These are phyloP conservation scores for Stereocaulon alpinum DNA, from an alignment of 495 filamentous ascomycete genomes.

Conservation along the genomic window DNA sequence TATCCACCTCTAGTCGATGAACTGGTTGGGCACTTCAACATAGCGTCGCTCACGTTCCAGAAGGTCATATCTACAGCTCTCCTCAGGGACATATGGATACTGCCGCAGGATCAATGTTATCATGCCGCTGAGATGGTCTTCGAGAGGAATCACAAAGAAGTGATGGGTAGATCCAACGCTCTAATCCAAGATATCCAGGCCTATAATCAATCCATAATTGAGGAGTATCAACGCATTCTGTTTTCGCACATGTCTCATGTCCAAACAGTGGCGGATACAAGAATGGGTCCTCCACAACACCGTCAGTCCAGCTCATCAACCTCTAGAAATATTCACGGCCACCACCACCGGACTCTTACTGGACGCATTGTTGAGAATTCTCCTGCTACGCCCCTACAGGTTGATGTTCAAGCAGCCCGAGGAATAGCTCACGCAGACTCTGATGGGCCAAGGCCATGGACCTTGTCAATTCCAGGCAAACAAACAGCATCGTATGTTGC, in stretches of 20 bases:
- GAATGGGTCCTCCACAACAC: background rate
- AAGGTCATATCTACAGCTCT: constrained; percentile 49
- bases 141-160: constrained; percentile 15
- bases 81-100: constrained; percentile 27
- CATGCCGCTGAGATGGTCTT: constrained; percentile 19
- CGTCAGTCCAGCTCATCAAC: background rate
- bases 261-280: background rate
- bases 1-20: constrained; percentile 56
- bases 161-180: constrained; percentile 4
- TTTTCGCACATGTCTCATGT: background rate
- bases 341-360: background rate
- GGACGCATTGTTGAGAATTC: background rate
- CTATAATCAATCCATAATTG: constrained; percentile 3
- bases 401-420: background rate
- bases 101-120: constrained; percentile 22
- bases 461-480: background rate
- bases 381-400: background rate
- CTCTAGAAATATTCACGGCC: background rate
- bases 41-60: constrained; percentile 48
- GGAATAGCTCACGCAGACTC: background rate
- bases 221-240: constrained; percentile 2
- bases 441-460: too few relatives aligned
- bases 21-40: constrained; percentile 36
- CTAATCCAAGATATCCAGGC: background rate
- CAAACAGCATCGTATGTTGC: background rate